These are phyloP conservation scores for Solanum dulcamara DNA, from an alignment of 257 asterid species.

Conservation along the genomic window DNA sequence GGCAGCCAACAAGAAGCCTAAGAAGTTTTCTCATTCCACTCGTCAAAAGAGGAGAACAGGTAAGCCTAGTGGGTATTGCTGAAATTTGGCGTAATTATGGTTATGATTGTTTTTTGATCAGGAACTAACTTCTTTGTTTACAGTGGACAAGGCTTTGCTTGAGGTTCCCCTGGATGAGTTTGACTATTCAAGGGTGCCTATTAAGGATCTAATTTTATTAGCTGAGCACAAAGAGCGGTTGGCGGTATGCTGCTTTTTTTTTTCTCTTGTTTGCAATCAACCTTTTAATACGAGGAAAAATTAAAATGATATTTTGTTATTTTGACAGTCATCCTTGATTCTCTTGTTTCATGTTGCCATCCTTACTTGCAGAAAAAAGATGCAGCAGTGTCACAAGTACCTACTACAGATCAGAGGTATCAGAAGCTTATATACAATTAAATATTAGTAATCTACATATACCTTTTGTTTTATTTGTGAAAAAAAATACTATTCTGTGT, in stretches of 20 bases:
- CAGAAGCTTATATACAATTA: background rate
- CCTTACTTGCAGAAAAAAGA: conserved; percentile 47
- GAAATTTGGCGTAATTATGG: background rate
- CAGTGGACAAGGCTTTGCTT: conserved; percentile 67
- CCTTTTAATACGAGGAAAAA: background rate
- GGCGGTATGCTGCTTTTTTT: conserved; percentile 17
- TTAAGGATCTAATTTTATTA: conserved; percentile 68
- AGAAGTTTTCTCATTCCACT: conserved; percentile 71
- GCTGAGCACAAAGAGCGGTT: conserved; percentile 71
- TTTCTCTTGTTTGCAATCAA: background rate
- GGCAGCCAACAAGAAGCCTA: conserved; percentile 37
- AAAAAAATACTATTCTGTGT: background rate
- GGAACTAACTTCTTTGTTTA: conserved; percentile 5
- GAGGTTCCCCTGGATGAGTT: conserved; percentile 72
- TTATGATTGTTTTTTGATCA: background rate
- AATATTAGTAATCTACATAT: background rate
- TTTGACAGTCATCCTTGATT: background rate
- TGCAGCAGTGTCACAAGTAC: conserved; percentile 21
- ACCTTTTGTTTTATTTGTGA: background rate
- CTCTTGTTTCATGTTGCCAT: conserved; percentile 8
- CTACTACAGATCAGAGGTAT: conserved; percentile 45
- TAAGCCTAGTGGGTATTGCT: conserved; percentile 8
- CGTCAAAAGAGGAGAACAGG: conserved; percentile 49
- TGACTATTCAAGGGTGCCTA: conserved; percentile 46
- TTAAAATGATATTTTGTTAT: background rate